phyloP scores from a whole-genome alignment of 208 protist genomes.

The Trypanosoma caninum region DNA sequence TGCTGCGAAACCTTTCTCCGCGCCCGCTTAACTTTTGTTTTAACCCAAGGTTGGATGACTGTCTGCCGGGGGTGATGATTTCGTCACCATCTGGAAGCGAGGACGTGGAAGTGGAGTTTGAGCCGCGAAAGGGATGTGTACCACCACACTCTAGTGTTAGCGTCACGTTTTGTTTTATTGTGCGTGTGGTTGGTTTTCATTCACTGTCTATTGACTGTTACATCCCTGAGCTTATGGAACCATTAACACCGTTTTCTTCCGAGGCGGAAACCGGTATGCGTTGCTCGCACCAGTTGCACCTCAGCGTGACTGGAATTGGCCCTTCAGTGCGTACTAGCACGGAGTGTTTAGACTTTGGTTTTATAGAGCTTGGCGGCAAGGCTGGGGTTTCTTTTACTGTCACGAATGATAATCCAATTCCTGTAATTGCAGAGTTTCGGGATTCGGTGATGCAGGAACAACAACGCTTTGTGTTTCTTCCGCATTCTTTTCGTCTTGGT shows the following conservation, averaged over 20 bases:
- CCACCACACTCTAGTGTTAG: slow-evolving; percentile 35
- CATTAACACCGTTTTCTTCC: slow-evolving; percentile 4
- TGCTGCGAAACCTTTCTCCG: slow-evolving; percentile 70
- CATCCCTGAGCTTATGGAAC: slow-evolving; percentile 54
- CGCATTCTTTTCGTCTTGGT: slow-evolving; percentile 60
- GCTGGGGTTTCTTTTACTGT: slow-evolving; percentile 81
- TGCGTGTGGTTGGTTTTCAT: slow-evolving; percentile 49
- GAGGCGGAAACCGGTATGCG: background rate
- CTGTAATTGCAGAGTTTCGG: slow-evolving; percentile 65
- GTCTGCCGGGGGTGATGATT: slow-evolving; percentile 27
- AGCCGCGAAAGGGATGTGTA: slow-evolving; percentile 58
- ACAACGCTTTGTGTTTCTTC: slow-evolving; percentile 82
- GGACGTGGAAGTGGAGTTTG: slow-evolving; percentile 49
- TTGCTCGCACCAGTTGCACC: slow-evolving; percentile 31
- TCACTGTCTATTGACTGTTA: slow-evolving; percentile 52
- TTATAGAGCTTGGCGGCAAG: slow-evolving; percentile 73
- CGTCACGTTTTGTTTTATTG: slow-evolving; percentile 64
- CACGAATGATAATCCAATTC: slow-evolving; percentile 83
- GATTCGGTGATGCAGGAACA: slow-evolving; percentile 79
- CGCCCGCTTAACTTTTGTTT: slow-evolving; percentile 68
- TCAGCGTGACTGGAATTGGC: slow-evolving; percentile 68
- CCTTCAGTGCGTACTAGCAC: slow-evolving; percentile 74
- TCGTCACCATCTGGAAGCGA: slow-evolving; percentile 22
- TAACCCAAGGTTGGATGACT: slow-evolving; percentile 56
- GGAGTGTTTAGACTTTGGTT: slow-evolving; percentile 82